Percentiles rank a stretch among this genome's conserved stretches.
Evolutionary conservation across 139 green algal genomes (phyloP).

Genomic region (Medakamo hakoo): DNA sequence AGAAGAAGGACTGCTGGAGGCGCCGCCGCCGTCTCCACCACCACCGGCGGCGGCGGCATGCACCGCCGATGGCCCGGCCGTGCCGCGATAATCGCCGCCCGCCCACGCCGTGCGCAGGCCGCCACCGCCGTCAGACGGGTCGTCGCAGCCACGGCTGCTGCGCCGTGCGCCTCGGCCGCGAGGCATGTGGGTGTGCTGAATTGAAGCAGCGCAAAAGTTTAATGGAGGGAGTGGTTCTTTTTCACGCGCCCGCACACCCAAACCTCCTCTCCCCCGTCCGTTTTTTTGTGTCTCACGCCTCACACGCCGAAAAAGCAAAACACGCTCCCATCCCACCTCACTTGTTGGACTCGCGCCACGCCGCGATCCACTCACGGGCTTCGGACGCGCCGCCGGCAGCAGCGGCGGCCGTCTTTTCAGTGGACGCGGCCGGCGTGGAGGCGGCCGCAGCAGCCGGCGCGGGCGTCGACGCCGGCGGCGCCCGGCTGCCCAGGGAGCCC

Average conservation of each 20-base stretch:
- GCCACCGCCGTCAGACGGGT: background rate
- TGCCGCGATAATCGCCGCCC: background rate
- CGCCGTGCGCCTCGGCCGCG: slow-evolving; percentile 1
- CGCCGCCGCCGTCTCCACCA: background rate
- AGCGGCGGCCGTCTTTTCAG: background rate
- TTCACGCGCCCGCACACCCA: too few species aligned
- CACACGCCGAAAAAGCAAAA: background rate
- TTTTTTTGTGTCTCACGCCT: background rate
- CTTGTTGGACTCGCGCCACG: background rate
- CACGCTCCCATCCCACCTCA: background rate
- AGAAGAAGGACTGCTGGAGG: background rate
- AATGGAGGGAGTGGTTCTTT: background rate
- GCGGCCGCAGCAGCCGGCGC: background rate
- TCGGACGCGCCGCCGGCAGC: background rate
- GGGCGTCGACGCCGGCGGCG: background rate
- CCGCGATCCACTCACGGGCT: background rate
- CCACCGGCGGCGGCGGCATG: too few species aligned
- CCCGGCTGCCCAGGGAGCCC: background rate
- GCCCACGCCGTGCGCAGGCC: background rate
- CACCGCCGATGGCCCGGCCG: too few species aligned
- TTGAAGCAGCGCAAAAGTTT: too few species aligned
- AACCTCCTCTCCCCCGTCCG: background rate
- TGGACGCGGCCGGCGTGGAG: background rate
- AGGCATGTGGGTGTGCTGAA: too few species aligned
- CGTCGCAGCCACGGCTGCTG: too few species aligned